Conservation (phyloP, 2,329 filamentous ascomycete species). For the Botryotinia narcissicola region DNA sequence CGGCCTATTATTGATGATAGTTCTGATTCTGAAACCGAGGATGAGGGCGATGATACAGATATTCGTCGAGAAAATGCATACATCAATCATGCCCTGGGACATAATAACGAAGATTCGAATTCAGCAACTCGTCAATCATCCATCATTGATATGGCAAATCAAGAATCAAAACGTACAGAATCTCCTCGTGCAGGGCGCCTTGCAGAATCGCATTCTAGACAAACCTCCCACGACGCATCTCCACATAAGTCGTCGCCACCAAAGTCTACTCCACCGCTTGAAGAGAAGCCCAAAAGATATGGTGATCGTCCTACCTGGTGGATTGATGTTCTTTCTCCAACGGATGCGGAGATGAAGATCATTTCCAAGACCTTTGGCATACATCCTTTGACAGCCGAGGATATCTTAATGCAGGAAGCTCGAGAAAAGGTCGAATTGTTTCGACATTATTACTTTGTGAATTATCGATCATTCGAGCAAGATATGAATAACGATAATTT, state of each 20-base stretch:
- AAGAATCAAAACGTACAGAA: conserved; percentile 26
- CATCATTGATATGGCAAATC: conserved; percentile 28
- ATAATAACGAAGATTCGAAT: conserved; percentile 45
- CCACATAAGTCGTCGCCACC: conserved; percentile 30
- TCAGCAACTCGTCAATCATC: conserved; percentile 45
- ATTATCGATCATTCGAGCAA: conserved; percentile 96
- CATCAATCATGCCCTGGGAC: conserved; percentile 32
- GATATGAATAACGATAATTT: conserved; percentile 86
- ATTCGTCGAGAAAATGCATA: conserved; percentile 35
- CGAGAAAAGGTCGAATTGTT: conserved; percentile 98
- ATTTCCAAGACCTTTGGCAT: conserved; percentile 92
- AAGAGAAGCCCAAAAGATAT: conserved; percentile 52
- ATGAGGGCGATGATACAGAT: conserved; percentile 35
- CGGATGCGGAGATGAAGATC: conserved; percentile 92
- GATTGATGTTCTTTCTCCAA: conserved; percentile 89
- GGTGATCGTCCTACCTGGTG: conserved; percentile 93
- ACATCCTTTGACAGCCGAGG: conserved; percentile 90
- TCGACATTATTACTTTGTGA: conserved; percentile 97
- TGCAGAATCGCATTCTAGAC: conserved; percentile 21
- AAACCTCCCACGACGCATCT: conserved; percentile 30
- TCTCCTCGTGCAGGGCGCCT: conserved; percentile 9
- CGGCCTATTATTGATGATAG: conserved; percentile 73
- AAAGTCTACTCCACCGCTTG: conserved; percentile 17
- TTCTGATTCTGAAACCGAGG: conserved; percentile 59
- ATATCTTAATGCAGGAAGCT: conserved; percentile 95